These are phyloP conservation scores for Dorcoceras hygrometricum DNA, from an alignment of 257 asterid species.

Conservation along the genomic window DNA sequence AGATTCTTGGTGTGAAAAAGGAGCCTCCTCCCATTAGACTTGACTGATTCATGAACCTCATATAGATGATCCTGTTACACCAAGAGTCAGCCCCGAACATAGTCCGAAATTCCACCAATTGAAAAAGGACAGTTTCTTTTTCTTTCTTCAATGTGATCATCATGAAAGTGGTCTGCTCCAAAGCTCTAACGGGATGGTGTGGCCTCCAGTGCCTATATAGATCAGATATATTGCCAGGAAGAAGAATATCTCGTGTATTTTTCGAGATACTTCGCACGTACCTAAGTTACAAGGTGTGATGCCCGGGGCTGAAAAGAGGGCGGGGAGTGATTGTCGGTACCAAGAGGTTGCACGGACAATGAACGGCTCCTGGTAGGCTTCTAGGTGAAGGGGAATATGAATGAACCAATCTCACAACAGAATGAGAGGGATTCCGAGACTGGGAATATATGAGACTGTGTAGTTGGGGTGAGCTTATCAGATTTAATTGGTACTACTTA, in stretches of 20 bases:
- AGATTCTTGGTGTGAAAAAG: slow-evolving; percentile 67
- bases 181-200: slow-evolving; percentile 88
- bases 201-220: slow-evolving; percentile 87
- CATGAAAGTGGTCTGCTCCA: slow-evolving; percentile 96
- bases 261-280: slow-evolving; percentile 34
- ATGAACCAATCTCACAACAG: too few species aligned
- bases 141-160: slow-evolving; percentile 65
- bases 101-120: slow-evolving; percentile 95
- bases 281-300: too few species aligned
- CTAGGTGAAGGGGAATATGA: too few species aligned
- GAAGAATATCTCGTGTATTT: slow-evolving; percentile 55
- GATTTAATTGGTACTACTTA: too few species aligned
- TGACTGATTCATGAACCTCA: slow-evolving; percentile 52
- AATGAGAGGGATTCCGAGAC: too few species aligned
- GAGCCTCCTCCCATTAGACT: slow-evolving; percentile 42
- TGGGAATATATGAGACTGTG: too few species aligned
- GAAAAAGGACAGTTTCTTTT: slow-evolving; percentile 73
- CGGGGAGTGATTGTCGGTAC: too few species aligned
- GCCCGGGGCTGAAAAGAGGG: too few species aligned
- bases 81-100: slow-evolving; percentile 63
- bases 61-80: slow-evolving; percentile 60
- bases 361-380: too few species aligned
- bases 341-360: too few species aligned
- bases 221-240: slow-evolving; percentile 72
- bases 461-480: too few species aligned